Conservation (phyloP, 441 rosid species). For the Mallotus repandus region DNA sequence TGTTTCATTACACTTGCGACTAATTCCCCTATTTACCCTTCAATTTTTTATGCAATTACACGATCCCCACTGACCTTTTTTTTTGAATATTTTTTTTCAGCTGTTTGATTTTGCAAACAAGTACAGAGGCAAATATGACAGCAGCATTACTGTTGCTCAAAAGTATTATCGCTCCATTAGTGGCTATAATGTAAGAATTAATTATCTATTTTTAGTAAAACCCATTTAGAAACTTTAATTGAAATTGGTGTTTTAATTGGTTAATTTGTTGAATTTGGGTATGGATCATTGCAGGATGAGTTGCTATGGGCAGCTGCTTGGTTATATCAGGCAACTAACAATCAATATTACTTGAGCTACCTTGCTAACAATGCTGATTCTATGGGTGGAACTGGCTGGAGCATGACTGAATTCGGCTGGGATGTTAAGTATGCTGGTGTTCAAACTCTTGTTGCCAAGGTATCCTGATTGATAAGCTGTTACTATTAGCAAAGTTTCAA, state of each 20-base stretch:
- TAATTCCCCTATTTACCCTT: slow-evolving; percentile 19
- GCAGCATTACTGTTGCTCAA: slow-evolving; percentile 82
- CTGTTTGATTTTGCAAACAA: slow-evolving; percentile 83
- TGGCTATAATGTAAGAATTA: slow-evolving; percentile 58
- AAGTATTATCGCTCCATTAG: slow-evolving; percentile 77
- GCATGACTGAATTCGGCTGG: slow-evolving; percentile 84
- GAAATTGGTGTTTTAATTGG: not conserved
- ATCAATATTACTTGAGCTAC: slow-evolving; percentile 63
- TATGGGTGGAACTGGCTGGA: slow-evolving; percentile 86
- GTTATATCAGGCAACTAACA: slow-evolving; percentile 76
- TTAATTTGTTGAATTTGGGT: slow-evolving; percentile 2
- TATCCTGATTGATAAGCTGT: slow-evolving; percentile 13
- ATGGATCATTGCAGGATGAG: slow-evolving; percentile 53
- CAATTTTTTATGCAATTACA: not conserved
- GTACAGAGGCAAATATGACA: slow-evolving; percentile 87
- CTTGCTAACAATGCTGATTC: slow-evolving; percentile 71
- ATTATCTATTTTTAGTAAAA: not conserved
- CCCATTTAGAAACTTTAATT: not conserved
- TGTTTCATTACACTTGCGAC: too few relatives aligned
- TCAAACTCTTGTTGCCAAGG: slow-evolving; percentile 88
- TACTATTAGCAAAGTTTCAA: not conserved
- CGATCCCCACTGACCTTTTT: not conserved
- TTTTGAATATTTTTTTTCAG: slow-evolving; percentile 45
- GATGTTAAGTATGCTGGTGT: slow-evolving; percentile 90
- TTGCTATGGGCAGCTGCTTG: slow-evolving; percentile 91